Conservation (phyloP, 352 stramenopile species). For the Vaucheria bursata region DNA sequence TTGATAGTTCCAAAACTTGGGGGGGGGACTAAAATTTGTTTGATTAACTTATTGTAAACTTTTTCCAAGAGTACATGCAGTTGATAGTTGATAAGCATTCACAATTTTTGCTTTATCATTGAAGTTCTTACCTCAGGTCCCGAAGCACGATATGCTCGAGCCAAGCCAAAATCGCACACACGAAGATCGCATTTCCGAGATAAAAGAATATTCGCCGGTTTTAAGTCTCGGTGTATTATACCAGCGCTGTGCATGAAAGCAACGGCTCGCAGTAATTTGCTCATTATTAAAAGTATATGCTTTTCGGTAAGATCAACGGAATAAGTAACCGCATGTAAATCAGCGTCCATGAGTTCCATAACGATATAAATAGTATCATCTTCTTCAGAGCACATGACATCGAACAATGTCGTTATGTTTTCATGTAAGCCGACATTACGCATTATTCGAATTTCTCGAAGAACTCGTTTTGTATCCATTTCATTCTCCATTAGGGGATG, state of each 20-base stretch:
- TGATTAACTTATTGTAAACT: too few relatives aligned
- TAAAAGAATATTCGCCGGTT: constrained; percentile 70
- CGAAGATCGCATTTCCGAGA: constrained; percentile 59
- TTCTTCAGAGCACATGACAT: not conserved
- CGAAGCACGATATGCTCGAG: too few relatives aligned
- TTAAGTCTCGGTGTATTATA: constrained; percentile 91
- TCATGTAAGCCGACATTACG: not conserved
- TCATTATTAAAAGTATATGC: constrained; percentile 87
- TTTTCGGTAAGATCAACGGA: constrained; percentile 65
- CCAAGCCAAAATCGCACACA: constrained; percentile 69
- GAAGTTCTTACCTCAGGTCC: too few relatives aligned
- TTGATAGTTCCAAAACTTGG: too few relatives aligned
- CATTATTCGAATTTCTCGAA: not conserved
- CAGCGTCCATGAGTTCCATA: constrained; percentile 80
- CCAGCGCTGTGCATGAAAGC: constrained; percentile 91
- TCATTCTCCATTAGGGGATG: not conserved
- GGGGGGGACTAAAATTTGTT: too few relatives aligned
- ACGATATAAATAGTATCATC: constrained; percentile 73
- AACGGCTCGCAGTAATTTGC: constrained; percentile 87
- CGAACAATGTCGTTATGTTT: not conserved
- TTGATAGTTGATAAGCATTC: too few relatives aligned
- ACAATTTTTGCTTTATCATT: too few relatives aligned
- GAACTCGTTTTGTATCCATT: not conserved
- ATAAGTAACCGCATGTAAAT: constrained; percentile 78
- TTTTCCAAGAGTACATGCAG: too few relatives aligned